Conservation (phyloP, 805 yeast species). For the Candida odintsovae region DNA sequence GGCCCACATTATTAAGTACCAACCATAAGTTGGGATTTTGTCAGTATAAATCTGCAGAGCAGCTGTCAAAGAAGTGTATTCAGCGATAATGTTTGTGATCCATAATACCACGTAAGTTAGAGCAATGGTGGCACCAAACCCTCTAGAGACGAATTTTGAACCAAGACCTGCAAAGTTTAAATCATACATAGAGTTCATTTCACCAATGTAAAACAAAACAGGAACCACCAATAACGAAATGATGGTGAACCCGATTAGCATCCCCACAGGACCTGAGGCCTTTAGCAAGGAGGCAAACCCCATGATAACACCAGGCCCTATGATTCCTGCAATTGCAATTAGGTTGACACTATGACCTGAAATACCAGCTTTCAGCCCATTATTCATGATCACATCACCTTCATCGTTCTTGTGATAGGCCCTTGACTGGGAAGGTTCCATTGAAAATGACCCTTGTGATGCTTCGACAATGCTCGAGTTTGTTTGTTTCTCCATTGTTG, state of each 20-base stretch:
- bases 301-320: slow-evolving; percentile 55
- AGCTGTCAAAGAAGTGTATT: slow-evolving; percentile 48
- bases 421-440: neutral
- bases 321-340: slow-evolving; percentile 50
- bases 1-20: slow-evolving; percentile 47
- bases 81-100: slow-evolving; percentile 50
- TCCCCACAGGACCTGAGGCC: slow-evolving; percentile 48
- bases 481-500: neutral
- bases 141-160: slow-evolving; percentile 44
- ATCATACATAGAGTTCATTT: slow-evolving; percentile 48
- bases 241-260: slow-evolving; percentile 44
- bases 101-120: slow-evolving; percentile 49
- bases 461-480: neutral
- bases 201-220: slow-evolving; percentile 54
- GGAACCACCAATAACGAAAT: slow-evolving; percentile 48
- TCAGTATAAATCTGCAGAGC: slow-evolving; percentile 46
- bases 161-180: slow-evolving; percentile 49
- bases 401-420: slow-evolving; percentile 16
- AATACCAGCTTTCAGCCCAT: slow-evolving; percentile 38
- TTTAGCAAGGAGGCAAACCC: slow-evolving; percentile 47
- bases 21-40: slow-evolving; percentile 48
- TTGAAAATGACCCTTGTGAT: neutral
- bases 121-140: slow-evolving; percentile 53
- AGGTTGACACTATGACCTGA: slow-evolving; percentile 46
- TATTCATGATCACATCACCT: slow-evolving; percentile 25